Conservation (phyloP, 345 rosid genomes). For the Arabidopsis thaliana region TAIR10.1 NC_003076.8:8833001-8833500, state of each 20-base stretch:
- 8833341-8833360: neutral
- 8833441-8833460: too few species aligned
- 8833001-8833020: neutral
- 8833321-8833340: neutral
- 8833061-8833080: conserved; percentile 24
- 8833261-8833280: neutral
- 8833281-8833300: neutral
- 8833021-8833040: neutral
- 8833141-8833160: conserved; percentile 7
- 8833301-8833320: too few species aligned
- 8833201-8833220: conserved; percentile 24
- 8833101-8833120: neutral
- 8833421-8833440: neutral
- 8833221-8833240: conserved; percentile 13
- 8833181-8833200: neutral
- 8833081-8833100: neutral
- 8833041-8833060: neutral
- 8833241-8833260: neutral
- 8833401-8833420: neutral
- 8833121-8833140: conserved; percentile 18
- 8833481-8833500: too few species aligned
- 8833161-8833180: conserved; percentile 20
- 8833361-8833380: neutral
- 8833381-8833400: neutral
- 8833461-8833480: too few species aligned